Base-by-base conservation (phyloP, 371 early-diverging fungal species). In the Syncephalastrum contaminatum region DNA sequence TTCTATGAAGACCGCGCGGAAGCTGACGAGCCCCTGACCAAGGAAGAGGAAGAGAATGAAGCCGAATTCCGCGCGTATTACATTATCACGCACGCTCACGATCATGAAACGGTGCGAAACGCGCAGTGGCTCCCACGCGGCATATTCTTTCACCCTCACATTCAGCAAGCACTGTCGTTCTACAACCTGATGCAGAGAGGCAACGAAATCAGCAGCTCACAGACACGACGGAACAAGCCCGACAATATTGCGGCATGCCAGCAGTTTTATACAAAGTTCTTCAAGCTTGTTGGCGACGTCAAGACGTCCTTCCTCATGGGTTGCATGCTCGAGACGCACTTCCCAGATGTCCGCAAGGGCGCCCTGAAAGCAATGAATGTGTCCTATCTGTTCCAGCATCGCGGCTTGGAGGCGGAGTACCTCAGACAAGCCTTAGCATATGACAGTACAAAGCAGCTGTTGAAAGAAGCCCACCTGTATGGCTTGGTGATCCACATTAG, bases 41-140 rank as follows among this genome's bases (percentile, higher is more conserved):
- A 30, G 10, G 63, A 81, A 4, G 56, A 56, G 4, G 82, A 83
- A 39, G 79, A 82, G 0, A 93, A 94, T 49, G 95, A 96, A 71
- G 80, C 93, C 4, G 95, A 96, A 67, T 94, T 96, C 62, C 81
- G 88, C 22, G 93, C 93, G 0, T 94, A 94, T 70, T 82, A 90
- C 55, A 73, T 96, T 10, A 72, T 92, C 7, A 72, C 85, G 4
- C 89, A 92, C 52, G 59, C 89, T 41, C 82, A 79, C 54, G 87
- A 90, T 58, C 75, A 82, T 19, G 92, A 91, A 49, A 72, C 87
- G 51, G 69, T 77, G 18, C 84, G 86, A 1, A 81, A 80, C 43
- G 78, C 82, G 1, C 85, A 87, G 51, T 64, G 75, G 4, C 69
- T 88, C 7, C 87, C 85, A 0, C 56, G 55, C 0, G 65, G 74